Conservation (phyloP, 176 grass and related monocot genomes). For the Miscanthus lutarioriparius region DNA sequence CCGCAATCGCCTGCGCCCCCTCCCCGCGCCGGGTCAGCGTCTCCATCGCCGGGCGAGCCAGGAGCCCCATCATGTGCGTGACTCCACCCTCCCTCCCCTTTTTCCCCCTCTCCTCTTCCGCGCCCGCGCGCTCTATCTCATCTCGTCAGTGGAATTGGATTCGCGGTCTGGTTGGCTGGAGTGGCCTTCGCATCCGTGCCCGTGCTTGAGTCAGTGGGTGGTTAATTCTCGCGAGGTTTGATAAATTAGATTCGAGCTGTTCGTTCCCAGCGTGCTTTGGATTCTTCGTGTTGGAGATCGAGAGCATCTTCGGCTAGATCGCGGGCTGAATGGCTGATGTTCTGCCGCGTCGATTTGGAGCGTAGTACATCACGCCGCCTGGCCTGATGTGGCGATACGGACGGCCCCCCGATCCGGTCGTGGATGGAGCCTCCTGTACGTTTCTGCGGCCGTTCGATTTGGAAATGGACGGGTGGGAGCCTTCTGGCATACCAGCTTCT, state of each 20-base stretch:
- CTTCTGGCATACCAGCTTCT: not conserved
- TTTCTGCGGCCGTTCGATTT: slow-evolving; percentile 16
- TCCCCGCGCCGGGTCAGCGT: slow-evolving; percentile 39
- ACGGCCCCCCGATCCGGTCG: slow-evolving; percentile 15
- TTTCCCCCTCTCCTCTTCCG: not conserved
- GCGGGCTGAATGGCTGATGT: not conserved
- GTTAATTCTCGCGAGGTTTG: not conserved
- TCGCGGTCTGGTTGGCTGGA: not conserved
- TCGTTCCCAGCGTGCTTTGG: not conserved
- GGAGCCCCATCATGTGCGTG: slow-evolving; percentile 50
- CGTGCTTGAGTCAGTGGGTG: not conserved
- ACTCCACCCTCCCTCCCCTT: not conserved
- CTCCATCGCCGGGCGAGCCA: slow-evolving; percentile 56
- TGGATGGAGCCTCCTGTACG: not conserved
- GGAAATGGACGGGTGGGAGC: slow-evolving; percentile 5
- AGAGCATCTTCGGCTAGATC: not conserved
- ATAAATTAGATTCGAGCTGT: not conserved
- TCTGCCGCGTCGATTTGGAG: slow-evolving; percentile 20
- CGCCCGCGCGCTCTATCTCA: not conserved
- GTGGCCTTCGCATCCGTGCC: not conserved
- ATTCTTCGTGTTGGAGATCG: not conserved
- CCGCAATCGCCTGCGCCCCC: slow-evolving; percentile 29
- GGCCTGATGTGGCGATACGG: not conserved
- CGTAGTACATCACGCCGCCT: not conserved
- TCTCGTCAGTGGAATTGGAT: not conserved